These are phyloP conservation scores for Lepidium aucheri DNA, from an alignment of 345 rosid genomes.

Conservation along the genomic window DNA sequence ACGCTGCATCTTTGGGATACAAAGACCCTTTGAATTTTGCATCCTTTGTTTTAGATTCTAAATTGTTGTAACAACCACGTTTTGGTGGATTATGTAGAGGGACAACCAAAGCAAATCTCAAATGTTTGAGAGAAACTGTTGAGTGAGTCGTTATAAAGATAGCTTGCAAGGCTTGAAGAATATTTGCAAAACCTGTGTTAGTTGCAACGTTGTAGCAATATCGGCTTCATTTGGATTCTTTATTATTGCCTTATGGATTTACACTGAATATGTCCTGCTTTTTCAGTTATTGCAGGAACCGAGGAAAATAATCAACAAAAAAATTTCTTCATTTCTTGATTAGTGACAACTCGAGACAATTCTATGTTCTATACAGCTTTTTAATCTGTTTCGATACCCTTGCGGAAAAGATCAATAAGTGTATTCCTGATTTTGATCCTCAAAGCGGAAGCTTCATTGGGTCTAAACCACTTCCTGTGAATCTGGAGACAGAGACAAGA, in stretches of 20 bases:
- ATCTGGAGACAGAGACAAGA: conserved; percentile 36
- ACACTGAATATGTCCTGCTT: not conserved
- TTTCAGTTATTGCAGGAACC: not conserved
- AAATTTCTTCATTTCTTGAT: not conserved
- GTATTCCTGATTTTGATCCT: conserved; percentile 50
- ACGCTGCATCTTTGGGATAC: conserved; percentile 18
- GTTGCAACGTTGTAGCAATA: too few relatives aligned
- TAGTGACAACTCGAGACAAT: not conserved
- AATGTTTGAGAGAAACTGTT: not conserved
- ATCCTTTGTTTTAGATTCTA: conserved; percentile 2
- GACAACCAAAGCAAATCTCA: conserved; percentile 2
- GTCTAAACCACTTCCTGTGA: conserved; percentile 81
- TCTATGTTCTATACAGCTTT: too few relatives aligned
- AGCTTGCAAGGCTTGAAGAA: not conserved
- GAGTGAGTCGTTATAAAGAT: not conserved
- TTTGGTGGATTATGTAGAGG: conserved; percentile 13
- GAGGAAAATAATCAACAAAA: not conserved
- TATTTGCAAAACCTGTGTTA: not conserved
- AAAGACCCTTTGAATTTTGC: not conserved
- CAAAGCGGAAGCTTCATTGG: conserved; percentile 71
- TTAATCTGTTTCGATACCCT: conserved; percentile 14
- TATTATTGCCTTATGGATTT: too few relatives aligned
- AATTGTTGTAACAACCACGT: conserved; percentile 8
- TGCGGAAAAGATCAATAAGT: conserved; percentile 43
- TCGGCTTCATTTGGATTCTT: too few relatives aligned